Evolutionary conservation across 176 grass and related monocot genomes (phyloP), one percentile per base, ranked within the genome.

Genomic region (Bonia amplexicaulis): DNA sequence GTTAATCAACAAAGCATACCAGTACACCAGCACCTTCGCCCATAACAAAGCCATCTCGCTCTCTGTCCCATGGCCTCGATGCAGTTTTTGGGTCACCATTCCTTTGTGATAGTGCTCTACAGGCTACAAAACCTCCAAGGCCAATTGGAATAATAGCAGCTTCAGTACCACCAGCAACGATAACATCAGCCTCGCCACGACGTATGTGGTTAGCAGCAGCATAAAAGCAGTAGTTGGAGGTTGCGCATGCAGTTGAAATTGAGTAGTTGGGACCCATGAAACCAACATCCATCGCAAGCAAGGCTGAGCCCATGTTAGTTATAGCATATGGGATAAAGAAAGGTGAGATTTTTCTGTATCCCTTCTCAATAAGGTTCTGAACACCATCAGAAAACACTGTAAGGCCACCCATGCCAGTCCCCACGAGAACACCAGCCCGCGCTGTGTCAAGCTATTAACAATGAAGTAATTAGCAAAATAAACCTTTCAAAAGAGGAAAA

Each of bases 221-320:
- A 86, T 91, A 91, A 76, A 94, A 86, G 37, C 89, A 94, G 35
- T 76, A 94, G 58, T 94, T 90, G 33, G 89, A 89, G 74, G 89
- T 91, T 80, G 92, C 92, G 46, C 92, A 91, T 7, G 92, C 92
- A 83, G 92, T 91, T 85, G 92, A 93, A 72, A 91, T 93, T 57
- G 89, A 94, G 60, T 91, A 94, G 59, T 87, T 94, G 35, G 89
- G 72, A 73, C 88, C 88, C 88, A 94, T 90, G 74, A 89, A 94
- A 44, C 92, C 89, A 86, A 84, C 85, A 84, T 94, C 89, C 55
- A 94, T 91, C 35, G 89, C 88, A 79, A 94, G 86, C 69, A 94
- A 80, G 1, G 86, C 89, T 52, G 92, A 91, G 33, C 83, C 89
- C 92, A 94, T 94, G 54, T 91, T 94, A 79, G 88, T 77, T 71